phyloP scores from a whole-genome alignment of 352 stramenopile species.

The Phytophthora nicotianae region DNA sequence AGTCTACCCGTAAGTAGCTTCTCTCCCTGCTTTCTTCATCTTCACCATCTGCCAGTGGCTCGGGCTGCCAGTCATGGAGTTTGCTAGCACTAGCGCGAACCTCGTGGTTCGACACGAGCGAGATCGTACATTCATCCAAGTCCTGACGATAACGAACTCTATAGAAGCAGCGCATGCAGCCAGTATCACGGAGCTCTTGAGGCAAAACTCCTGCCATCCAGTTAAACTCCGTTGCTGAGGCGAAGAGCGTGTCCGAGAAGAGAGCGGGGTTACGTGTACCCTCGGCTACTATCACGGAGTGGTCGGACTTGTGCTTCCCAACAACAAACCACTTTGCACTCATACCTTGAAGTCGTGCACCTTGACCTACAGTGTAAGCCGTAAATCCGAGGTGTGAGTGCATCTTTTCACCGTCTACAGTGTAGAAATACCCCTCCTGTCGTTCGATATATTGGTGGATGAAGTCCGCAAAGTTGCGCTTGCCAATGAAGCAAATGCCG shows the following conservation, averaged over 20 bases:
- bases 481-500: slow-evolving; percentile 99
- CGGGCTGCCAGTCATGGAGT: slow-evolving; percentile 57
- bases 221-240: slow-evolving; percentile 82
- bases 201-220: slow-evolving; percentile 84
- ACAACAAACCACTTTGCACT: slow-evolving; percentile 92
- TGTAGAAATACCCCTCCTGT: slow-evolving; percentile 82
- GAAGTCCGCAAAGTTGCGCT: slow-evolving; percentile 92
- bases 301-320: slow-evolving; percentile 70
- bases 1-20: slow-evolving; percentile 71
- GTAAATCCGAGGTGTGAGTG: slow-evolving; percentile 81
- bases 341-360: slow-evolving; percentile 89
- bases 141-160: slow-evolving; percentile 84
- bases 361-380: slow-evolving; percentile 94
- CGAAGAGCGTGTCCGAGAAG: slow-evolving; percentile 87
- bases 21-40: slow-evolving; percentile 4
- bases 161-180: slow-evolving; percentile 71
- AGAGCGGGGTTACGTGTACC: slow-evolving; percentile 92
- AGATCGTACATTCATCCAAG: slow-evolving; percentile 65
- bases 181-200: slow-evolving; percentile 41
- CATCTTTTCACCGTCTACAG: slow-evolving; percentile 62
- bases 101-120: slow-evolving; percentile 52
- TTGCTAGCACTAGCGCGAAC: slow-evolving; percentile 40
- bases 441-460: slow-evolving; percentile 92
- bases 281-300: slow-evolving; percentile 87
- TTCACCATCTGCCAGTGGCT: slow-evolving; percentile 12